Evolutionary conservation across 495 filamentous ascomycete species (phyloP), one percentile per base, ranked within the genome.

Genomic region (Cercophora samala): DNA sequence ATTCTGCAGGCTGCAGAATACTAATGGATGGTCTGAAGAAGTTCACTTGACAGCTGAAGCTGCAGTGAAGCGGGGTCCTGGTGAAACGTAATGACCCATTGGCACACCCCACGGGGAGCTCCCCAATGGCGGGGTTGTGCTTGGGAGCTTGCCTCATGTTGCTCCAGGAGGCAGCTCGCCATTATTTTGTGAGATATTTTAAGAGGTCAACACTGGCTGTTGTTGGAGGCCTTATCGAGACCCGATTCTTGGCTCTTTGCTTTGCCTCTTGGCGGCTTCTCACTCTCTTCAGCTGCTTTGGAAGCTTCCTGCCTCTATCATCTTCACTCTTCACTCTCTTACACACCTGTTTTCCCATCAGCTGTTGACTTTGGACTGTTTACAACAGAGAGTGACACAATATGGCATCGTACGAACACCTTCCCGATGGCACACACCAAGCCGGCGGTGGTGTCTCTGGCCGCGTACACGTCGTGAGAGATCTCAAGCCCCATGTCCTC

Each of bases 391-490:
- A 24, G 24, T 60, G 13, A 29, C 15, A 9, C 9, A 29, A 62
- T 5, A 62, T 26, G 58, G 58, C 60, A 19, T 13, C 37, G 13
- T 46, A 8, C n/a, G 56, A 54, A 52, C 54, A 70, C 13, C 68
- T 67, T 59, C 69, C 68, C 2, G 70, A 75, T 18, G 73, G 75
- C 5, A 13, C 73, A 22, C 76, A 76, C 62, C 75, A 80, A 63
- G 77, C 77, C 1, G 78, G 77, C 32, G 79, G 76, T 23, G 78
- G 77, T 17, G 68, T 77, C 1, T 73, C 68, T 19, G 72, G 54
- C 1, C 72, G 74, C 29, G 58, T 69, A 9, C 74, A 69, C n/a
- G 68, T 54, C 19, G 70, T 82, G 51, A 63, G 70, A 21, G 72
- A 74, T 5, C 25, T 84, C 9, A 74, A 69, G 51, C 37, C 73